These are phyloP conservation scores for Taphrina confusa DNA, from an alignment of 1,139 yeast genomes.

Conservation along the genomic window DNA sequence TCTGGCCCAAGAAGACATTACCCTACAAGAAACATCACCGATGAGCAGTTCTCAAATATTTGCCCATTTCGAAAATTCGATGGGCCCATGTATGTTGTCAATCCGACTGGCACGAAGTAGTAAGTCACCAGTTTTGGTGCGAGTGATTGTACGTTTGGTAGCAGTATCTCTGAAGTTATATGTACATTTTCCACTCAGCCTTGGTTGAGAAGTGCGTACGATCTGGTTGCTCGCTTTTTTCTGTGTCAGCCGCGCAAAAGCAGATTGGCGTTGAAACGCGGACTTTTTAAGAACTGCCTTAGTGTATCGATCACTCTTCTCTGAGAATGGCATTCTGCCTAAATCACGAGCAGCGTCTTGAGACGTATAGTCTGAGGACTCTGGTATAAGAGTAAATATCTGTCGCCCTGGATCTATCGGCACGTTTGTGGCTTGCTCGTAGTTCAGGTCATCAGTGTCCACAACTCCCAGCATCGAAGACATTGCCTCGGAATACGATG, in stretches of 20 bases:
- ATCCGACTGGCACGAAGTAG: neutral
- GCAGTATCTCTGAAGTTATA: neutral
- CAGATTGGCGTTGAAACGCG: slow-evolving; percentile 7
- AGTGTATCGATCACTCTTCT: slow-evolving; percentile 8
- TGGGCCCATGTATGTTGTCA: neutral
- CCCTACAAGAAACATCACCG: too few species aligned
- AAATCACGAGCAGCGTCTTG: slow-evolving; percentile 31
- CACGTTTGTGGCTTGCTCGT: slow-evolving; percentile 11
- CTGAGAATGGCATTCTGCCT: slow-evolving; percentile 11
- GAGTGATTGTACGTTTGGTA: neutral
- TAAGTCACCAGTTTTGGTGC: neutral
- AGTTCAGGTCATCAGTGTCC: neutral
- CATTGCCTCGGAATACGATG: slow-evolving; percentile 21
- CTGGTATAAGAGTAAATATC: slow-evolving; percentile 17
- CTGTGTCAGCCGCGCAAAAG: slow-evolving; percentile 2
- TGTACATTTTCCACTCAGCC: neutral
- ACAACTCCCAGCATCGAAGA: slow-evolving; percentile 17
- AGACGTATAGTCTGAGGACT: slow-evolving; percentile 9
- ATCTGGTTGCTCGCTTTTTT: neutral
- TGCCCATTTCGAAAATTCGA: neutral
- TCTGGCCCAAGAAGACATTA: too few species aligned
- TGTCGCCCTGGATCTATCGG: slow-evolving; percentile 24
- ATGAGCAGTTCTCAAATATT: too few species aligned
- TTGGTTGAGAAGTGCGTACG: neutral
- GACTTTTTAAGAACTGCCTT: slow-evolving; percentile 15